Base-by-base conservation (phyloP, 1,139 yeast species). In the Yamadazyma dushanensis region DNA sequence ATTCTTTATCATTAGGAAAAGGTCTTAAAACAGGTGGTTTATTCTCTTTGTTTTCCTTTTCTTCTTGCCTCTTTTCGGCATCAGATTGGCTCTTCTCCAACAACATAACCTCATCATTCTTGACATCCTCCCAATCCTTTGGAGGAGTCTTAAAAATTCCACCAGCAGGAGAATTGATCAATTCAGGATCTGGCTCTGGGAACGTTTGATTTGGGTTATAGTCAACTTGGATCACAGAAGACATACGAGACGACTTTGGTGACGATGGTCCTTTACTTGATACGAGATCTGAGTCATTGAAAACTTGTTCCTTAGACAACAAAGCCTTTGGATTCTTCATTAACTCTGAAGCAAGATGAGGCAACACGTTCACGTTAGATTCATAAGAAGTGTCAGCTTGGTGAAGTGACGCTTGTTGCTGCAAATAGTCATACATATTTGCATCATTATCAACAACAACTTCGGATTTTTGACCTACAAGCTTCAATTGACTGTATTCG, bases 371-470 rank as follows among this genome's bases (percentile, higher is more conserved):
- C 6, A 18, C 21, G 4, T 41, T 32, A n/a, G 67, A 53, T 23
- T 63, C 70, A 22, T 51, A 38, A 0, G 70, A 59, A 20, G 57
- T 52, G 39, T 66, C 59, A 11, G 46, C 41, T 33, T 46, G 34
- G 43, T 66, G 64, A 16, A 70, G 60, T 3, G 76, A 66, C 1
- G 76, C 76, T 24, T 56, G 62, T 38, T 66, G 71, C 42, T 59
- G 71, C 27, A 66, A 47, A 17, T 53, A 57, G 38, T 66, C 70
- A 37, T 51, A 61, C 18, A 16, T 24, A 16, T 49, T 49, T 15
- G 53, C 51, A 9, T 46, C 45, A 3, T 66, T 59, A 34, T 53
- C 59, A 16, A 55, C 56, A 8, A 66, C 59, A n/a, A 66, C 57
- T 1, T 67, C 54, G 18, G 55, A 54, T 39, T 57, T 61, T 43